These are phyloP conservation scores for Entomortierella parvispora DNA, from an alignment of 192 early-diverging fungal species.

Conservation along the genomic window DNA sequence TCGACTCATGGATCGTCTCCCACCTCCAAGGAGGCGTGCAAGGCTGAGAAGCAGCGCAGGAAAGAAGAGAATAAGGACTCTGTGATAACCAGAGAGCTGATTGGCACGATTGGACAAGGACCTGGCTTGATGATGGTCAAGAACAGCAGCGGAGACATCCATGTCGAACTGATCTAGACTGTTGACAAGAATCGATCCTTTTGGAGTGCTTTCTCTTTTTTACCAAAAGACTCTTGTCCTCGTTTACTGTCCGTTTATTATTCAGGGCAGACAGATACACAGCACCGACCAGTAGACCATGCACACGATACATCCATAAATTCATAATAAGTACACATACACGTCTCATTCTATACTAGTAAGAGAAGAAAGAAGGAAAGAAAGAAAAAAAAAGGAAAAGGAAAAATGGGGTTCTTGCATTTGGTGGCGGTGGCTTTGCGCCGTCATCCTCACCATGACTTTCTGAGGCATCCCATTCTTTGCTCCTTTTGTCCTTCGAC, in stretches of 20 bases:
- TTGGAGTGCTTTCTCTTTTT: not conserved
- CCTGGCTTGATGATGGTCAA: constrained; percentile 40
- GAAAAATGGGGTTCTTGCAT: not conserved
- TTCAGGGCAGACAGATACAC: no score
- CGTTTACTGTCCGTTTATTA: not conserved
- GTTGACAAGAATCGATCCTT: not conserved
- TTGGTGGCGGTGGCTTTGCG: not conserved
- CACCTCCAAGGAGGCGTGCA: no score
- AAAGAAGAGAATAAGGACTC: constrained; percentile 35
- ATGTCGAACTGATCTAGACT: constrained; percentile 23
- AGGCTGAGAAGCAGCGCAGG: constrained; percentile 24
- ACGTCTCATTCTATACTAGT: not conserved
- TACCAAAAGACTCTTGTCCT: not conserved
- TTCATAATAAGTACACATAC: not conserved
- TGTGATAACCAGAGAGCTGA: constrained; percentile 32
- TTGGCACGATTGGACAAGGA: constrained; percentile 35
- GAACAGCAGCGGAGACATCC: constrained; percentile 47
- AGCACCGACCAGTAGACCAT: no score
- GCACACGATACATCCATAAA: no score
- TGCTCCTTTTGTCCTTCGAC: not conserved
- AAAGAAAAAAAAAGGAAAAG: not conserved
- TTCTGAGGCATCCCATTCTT: constrained; percentile 4
- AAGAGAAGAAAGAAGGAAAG: not conserved
- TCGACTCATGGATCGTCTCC: not conserved
- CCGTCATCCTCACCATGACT: not conserved